phyloP scores from a whole-genome alignment of 768 basidiomycete species.

The Pleurotus platypus region DNA sequence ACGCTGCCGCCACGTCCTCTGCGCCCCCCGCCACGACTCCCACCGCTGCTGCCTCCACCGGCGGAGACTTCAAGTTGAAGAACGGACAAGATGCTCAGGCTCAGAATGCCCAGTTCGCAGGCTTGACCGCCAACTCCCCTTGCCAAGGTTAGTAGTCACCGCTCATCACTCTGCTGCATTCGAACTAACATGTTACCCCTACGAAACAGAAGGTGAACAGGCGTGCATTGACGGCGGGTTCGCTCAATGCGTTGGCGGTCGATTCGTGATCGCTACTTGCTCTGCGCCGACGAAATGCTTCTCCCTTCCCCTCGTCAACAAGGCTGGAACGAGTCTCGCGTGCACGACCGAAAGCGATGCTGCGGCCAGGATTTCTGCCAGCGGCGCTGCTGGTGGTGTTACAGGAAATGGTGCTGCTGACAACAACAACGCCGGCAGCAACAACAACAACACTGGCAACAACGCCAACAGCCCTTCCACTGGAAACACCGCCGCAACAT shows the following conservation, averaged over 20 bases:
- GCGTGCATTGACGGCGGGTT: constrained; percentile 44
- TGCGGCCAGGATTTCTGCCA: constrained; percentile 11
- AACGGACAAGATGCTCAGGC: constrained; percentile 51
- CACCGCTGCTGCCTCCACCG: constrained; percentile 10
- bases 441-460: not conserved
- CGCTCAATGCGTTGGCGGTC: constrained; percentile 51
- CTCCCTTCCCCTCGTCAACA: constrained; percentile 54
- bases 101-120: constrained; percentile 49
- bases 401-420: constrained; percentile 22
- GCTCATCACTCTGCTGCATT: not conserved
- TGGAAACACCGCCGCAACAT: not conserved
- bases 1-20: constrained; percentile 15
- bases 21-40: constrained; percentile 8
- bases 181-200: constrained; percentile 21
- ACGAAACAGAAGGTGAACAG: constrained; percentile 31
- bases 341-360: constrained; percentile 29
- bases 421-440: not conserved
- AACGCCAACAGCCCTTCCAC: not conserved
- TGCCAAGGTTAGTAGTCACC: constrained; percentile 33
- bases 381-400: constrained; percentile 34
- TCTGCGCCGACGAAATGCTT: constrained; percentile 34
- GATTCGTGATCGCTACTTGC: constrained; percentile 38
- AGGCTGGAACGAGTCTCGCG: constrained; percentile 45
- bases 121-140: constrained; percentile 37
- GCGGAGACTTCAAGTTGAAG: constrained; percentile 29